Percentiles rank a stretch among this genome's conserved stretches.
Conservation (phyloP, 805 yeast genomes). For the Brettanomyces anomalus region DNA sequence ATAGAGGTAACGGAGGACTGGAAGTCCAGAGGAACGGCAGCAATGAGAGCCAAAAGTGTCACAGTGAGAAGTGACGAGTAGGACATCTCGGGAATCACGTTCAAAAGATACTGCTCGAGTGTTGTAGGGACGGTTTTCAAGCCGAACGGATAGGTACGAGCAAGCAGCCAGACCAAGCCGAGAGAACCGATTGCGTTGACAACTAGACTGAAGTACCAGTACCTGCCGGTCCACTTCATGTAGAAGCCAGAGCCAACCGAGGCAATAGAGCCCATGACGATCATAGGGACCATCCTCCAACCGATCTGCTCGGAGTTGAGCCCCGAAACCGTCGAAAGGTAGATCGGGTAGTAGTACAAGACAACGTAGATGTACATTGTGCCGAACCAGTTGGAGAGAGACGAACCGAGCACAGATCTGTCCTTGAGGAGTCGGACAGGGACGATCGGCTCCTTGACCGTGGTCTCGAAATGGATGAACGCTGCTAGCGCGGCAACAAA, state of each 20-base stretch:
- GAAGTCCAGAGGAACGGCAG: constrained; percentile 58
- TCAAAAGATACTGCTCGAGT: constrained; percentile 35
- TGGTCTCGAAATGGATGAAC: constrained; percentile 16
- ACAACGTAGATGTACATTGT: constrained; percentile 39
- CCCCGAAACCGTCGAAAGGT: constrained; percentile 44
- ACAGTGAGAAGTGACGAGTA: constrained; percentile 54
- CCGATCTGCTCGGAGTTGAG: constrained; percentile 52
- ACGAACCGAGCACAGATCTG: constrained; percentile 54
- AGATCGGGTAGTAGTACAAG: constrained; percentile 55
- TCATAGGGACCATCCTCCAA: constrained; percentile 48
- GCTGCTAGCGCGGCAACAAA: constrained; percentile 5
- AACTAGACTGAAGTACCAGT: constrained; percentile 36
- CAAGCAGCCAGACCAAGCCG: constrained; percentile 29
- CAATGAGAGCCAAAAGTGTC: constrained; percentile 57
- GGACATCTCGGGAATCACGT: constrained; percentile 44
- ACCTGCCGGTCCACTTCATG: constrained; percentile 57
- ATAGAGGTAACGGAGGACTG: constrained; percentile 64
- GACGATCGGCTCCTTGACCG: constrained; percentile 44
- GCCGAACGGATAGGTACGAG: constrained; percentile 36
- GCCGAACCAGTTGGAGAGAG: constrained; percentile 54
- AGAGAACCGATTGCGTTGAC: constrained; percentile 34
- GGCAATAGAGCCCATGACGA: constrained; percentile 48
- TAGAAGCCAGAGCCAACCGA: constrained; percentile 56
- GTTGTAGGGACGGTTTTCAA: constrained; percentile 22
- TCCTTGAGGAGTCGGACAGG: constrained; percentile 48